Base-by-base conservation (phyloP, 495 filamentous ascomycete species). In the Penicillium diatomitis region DNA sequence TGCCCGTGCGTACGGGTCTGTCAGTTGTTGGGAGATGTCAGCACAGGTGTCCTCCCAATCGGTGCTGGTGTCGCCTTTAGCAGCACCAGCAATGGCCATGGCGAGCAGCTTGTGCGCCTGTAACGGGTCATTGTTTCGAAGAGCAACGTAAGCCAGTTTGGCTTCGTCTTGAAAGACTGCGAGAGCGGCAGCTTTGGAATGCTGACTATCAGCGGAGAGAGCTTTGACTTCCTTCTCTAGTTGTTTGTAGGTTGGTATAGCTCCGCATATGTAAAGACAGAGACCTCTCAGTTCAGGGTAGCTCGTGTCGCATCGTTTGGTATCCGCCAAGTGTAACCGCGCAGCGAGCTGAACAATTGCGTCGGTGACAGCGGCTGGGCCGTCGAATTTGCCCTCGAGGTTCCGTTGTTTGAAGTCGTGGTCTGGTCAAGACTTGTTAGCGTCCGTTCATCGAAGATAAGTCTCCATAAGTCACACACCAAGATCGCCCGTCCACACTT, bases 1-100 rank as follows among this genome's bases (percentile, higher is more conserved):
- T 0, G 90, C 90, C 44, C 90, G 82, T 7, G 92, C 78, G 58
- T 95, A 96, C 0, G 90, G 88, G 55, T 98, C 92, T 0, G 76
- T 74, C 8, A 84, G 73, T 49, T 84, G 78, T 38, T 78, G 77
- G 29, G 77, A 77, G 60, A 88, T 83, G 52, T 81, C 81, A 0
- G 72, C 65, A 44, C 78, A 72, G 5, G 73, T 74, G 30, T 77
- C 66, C 71, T 75, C 69, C 75, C 77, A 79, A 35, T 76, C 73
- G 10, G 73, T 61, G 40, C 78, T 75, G 27, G 72, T 73, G 10
- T 75, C 74, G 4, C 72, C 75, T 45, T 82, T 78, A 3, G 69
- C 66, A 48, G 70, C 70, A 30, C 72, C 76, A 11, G 75, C 76
- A 41, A 80, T 73, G 28, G 75, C 77, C 64, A 80, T 73, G 0